These are phyloP conservation scores for Colletotrichum nymphaeae DNA, from an alignment of 2,329 filamentous ascomycete species.

Conservation along the genomic window DNA sequence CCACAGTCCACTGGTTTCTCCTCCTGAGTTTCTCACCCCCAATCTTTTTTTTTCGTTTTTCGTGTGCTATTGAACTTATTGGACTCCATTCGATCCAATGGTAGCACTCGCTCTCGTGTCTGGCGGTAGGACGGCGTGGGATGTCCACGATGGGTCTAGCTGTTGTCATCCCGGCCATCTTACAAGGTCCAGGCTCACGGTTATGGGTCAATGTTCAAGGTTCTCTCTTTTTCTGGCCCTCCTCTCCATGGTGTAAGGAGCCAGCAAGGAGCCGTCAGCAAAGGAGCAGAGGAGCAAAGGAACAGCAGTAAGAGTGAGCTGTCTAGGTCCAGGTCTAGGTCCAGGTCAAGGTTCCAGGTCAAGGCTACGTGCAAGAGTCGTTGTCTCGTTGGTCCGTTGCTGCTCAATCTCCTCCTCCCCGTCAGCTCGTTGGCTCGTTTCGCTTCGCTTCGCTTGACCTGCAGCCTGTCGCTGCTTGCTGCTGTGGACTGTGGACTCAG, in stretches of 20 bases:
- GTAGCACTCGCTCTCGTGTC: conserved; percentile 1
- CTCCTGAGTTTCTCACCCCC: not conserved
- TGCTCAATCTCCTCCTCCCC: conserved; percentile 26
- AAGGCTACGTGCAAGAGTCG: not conserved
- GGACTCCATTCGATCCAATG: conserved; percentile 25
- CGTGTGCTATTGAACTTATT: conserved; percentile 12
- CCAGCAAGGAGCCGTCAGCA: not conserved
- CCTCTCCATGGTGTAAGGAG: not conserved
- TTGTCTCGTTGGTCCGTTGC: conserved; percentile 11
- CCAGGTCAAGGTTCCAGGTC: conserved; percentile 16
- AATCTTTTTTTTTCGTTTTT: conserved; percentile 3
- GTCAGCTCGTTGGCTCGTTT: conserved; percentile 29
- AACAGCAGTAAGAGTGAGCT: not conserved
- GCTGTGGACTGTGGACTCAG: not conserved
- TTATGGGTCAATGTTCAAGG: conserved; percentile 13
- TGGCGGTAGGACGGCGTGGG: not conserved
- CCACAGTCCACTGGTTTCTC: not conserved
- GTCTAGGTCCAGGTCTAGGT: conserved; percentile 13
- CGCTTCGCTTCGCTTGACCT: conserved; percentile 34
- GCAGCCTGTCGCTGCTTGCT: conserved; percentile 5
- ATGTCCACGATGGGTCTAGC: conserved; percentile 3
- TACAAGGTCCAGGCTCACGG: conserved; percentile 23
- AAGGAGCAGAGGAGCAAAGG: not conserved
- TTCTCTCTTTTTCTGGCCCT: not conserved
- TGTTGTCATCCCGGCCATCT: not conserved